Evolutionary conservation across 495 filamentous ascomycete genomes (phyloP).

Genomic region (Viridothelium virens): DNA sequence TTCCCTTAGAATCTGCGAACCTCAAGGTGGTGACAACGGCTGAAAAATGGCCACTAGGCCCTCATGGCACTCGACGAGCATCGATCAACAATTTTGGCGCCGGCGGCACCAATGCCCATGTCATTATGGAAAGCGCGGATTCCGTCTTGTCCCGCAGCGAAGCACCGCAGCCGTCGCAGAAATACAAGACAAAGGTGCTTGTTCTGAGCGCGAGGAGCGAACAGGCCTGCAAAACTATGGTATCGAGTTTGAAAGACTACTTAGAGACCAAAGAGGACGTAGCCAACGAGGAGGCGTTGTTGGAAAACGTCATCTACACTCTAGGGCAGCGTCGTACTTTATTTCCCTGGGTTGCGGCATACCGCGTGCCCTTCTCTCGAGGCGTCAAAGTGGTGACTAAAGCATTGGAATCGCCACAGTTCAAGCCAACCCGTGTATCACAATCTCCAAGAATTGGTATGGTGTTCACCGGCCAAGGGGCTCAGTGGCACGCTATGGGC

Average conservation of each 20-base stretch:
- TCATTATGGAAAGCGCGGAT: conserved; percentile 32
- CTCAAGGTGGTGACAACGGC: conserved; percentile 26
- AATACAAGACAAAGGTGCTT: conserved; percentile 5
- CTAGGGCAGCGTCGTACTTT: not conserved
- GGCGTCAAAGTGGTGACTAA: not conserved
- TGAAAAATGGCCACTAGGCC: conserved; percentile 21
- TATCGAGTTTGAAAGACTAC: not conserved
- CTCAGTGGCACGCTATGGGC: conserved; percentile 41
- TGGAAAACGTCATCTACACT: conserved; percentile 2
- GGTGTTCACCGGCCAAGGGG: conserved; percentile 44
- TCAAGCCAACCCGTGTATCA: not conserved
- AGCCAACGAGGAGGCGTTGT: not conserved
- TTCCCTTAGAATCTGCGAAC: conserved; percentile 6
- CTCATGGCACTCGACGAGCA: not conserved
- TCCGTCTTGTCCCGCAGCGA: not conserved
- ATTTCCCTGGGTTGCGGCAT: not conserved
- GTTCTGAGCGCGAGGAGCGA: conserved; percentile 2
- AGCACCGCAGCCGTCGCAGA: conserved; percentile 2
- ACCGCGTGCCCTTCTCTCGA: not conserved
- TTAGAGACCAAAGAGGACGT: not conserved
- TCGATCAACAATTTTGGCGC: conserved; percentile 44
- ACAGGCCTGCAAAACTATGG: not conserved
- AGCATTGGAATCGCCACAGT: not conserved
- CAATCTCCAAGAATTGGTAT: conserved; percentile 2
- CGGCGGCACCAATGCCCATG: conserved; percentile 47